These are phyloP conservation scores for Dactylellina cionopaga DNA, from an alignment of 2,329 filamentous ascomycete genomes.

Conservation along the genomic window DNA sequence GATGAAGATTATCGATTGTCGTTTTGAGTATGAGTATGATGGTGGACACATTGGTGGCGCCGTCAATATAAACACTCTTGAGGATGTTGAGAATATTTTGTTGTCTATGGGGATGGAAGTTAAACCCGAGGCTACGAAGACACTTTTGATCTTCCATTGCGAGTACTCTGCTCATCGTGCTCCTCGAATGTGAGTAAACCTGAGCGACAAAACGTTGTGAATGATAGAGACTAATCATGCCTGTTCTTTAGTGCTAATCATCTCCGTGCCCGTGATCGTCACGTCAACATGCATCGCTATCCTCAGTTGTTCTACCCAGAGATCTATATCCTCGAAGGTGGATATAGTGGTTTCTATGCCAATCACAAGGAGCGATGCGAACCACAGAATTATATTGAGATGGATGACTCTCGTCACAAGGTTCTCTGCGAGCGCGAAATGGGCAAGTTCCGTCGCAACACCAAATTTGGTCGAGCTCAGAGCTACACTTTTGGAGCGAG, in stretches of 20 bases:
- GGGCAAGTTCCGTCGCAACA: slow-evolving; percentile 85
- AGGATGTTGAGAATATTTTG: slow-evolving; percentile 84
- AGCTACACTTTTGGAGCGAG: slow-evolving; percentile 86
- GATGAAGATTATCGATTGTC: slow-evolving; percentile 90
- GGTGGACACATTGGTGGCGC: slow-evolving; percentile 94
- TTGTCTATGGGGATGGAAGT: slow-evolving; percentile 58
- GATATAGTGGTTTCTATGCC: slow-evolving; percentile 91
- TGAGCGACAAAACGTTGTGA: too few relatives aligned
- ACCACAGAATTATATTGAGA: slow-evolving; percentile 95
- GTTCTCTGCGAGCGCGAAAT: slow-evolving; percentile 93
- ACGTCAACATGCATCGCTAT: slow-evolving; percentile 77
- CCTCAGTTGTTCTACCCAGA: slow-evolving; percentile 93
- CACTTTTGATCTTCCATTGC: slow-evolving; percentile 92
- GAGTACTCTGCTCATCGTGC: slow-evolving; percentile 98
- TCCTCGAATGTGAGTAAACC: slow-evolving; percentile 76
- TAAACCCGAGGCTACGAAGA: slow-evolving; percentile 72
- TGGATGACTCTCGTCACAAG: slow-evolving; percentile 91
- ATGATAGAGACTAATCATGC: slow-evolving; percentile 21
- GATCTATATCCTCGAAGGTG: slow-evolving; percentile 94
- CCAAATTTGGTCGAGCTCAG: slow-evolving; percentile 84
- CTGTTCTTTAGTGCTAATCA: slow-evolving; percentile 74
- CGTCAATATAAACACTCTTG: slow-evolving; percentile 97
- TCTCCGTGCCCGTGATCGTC: slow-evolving; percentile 87
- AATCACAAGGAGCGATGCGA: slow-evolving; percentile 83
- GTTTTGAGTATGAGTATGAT: slow-evolving; percentile 98